phyloP scores from a whole-genome alignment of 2,329 filamentous ascomycete species.

The Fusarium compactum region DNA sequence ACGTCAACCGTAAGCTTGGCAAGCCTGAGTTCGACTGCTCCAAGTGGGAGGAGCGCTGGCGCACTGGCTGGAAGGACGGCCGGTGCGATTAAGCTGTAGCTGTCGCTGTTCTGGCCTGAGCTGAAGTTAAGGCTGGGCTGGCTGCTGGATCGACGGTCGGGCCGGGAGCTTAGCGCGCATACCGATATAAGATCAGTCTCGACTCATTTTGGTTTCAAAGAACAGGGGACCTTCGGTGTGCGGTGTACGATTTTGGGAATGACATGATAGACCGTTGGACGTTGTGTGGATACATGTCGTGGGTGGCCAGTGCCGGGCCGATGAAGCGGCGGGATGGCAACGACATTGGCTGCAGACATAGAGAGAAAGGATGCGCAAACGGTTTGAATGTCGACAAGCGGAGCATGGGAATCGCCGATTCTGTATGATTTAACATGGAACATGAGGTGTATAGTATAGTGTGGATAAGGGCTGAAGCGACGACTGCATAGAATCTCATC shows the following conservation, averaged over 20 bases:
- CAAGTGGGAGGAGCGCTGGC: slow-evolving; percentile 94
- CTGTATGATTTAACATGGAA: slow-evolving; percentile 3
- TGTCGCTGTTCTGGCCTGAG: slow-evolving; percentile 14
- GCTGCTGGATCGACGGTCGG: slow-evolving; percentile 23
- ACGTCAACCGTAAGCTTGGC: slow-evolving; percentile 88
- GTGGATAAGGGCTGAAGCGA: background rate
- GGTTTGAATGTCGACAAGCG: background rate
- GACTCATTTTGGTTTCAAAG: slow-evolving; percentile 3
- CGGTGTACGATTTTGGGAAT: slow-evolving; percentile 31
- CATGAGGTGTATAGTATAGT: slow-evolving; percentile 18
- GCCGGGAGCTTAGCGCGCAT: slow-evolving; percentile 19
- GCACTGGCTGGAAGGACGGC: slow-evolving; percentile 84
- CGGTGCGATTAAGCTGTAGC: slow-evolving; percentile 64
- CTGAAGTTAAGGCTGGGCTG: slow-evolving; percentile 28
- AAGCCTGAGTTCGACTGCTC: slow-evolving; percentile 92
- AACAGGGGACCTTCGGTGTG: slow-evolving; percentile 27
- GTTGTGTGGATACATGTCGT: slow-evolving; percentile 25
- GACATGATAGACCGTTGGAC: slow-evolving; percentile 23
- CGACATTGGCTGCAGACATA: background rate
- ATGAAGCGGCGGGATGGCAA: slow-evolving; percentile 17
- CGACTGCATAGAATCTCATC: slow-evolving; percentile 41
- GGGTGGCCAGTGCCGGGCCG: slow-evolving; percentile 26
- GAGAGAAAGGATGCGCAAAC: slow-evolving; percentile 12
- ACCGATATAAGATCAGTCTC: slow-evolving; percentile 7
- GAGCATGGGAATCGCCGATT: slow-evolving; percentile 26